Evolutionary conservation across 1,139 yeast species (phyloP).

Genomic region (Blastobotrys indianensis): DNA sequence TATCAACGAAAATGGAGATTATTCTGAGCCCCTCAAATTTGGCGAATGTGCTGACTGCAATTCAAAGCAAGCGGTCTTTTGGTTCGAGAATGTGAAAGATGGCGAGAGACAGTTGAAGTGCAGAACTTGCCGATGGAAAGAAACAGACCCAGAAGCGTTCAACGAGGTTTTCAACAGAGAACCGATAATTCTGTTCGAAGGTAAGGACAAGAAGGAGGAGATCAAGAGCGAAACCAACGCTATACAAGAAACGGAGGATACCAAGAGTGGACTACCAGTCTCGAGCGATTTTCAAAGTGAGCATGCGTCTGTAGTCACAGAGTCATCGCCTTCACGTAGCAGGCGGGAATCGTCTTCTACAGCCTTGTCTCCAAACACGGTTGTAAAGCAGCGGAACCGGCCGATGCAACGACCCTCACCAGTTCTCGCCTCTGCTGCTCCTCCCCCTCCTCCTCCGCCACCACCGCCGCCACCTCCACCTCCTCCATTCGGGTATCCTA

Average conservation of each 20-base stretch:
- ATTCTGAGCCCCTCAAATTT: constrained; percentile 1
- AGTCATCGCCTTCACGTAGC: no score
- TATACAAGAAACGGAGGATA: no score
- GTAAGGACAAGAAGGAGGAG: no score
- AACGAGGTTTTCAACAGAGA: neutral
- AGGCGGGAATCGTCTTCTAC: neutral
- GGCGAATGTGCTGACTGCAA: constrained; percentile 18
- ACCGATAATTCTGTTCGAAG: constrained; percentile 3
- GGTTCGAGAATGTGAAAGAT: constrained; percentile 16
- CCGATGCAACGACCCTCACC: constrained; percentile 10
- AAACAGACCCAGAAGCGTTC: neutral
- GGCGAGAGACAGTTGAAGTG: neutral
- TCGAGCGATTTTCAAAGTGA: no score
- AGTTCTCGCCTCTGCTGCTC: neutral
- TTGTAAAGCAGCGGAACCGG: no score
- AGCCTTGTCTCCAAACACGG: neutral
- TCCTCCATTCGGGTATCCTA: constrained; percentile 2
- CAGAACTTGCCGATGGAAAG: constrained; percentile 4
- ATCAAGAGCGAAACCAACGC: neutral
- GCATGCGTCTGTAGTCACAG: no score
- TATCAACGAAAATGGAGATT: constrained; percentile 8
- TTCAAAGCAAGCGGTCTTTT: constrained; percentile 14
- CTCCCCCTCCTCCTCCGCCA: neutral
- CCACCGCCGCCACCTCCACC: constrained; percentile 4
- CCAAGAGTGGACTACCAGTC: no score